These are phyloP conservation scores for Brachypodium distachyon DNA, from an alignment of 202 grass and related monocot genomes.

Conservation along the genomic window DNA sequence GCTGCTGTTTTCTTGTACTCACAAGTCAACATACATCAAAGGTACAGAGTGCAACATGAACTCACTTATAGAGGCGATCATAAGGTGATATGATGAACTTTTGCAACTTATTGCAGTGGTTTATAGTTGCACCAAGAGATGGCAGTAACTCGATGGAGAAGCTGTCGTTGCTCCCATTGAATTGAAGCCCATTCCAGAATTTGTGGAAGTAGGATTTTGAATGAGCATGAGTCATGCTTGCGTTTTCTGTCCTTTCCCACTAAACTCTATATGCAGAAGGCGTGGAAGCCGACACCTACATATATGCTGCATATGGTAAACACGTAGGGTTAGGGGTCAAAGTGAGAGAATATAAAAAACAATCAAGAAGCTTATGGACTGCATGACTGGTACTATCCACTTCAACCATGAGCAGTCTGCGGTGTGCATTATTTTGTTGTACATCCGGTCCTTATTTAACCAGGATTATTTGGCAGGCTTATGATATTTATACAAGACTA, in stretches of 20 bases:
- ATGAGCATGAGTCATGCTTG: slow-evolving; percentile 39
- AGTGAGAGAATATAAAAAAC: slow-evolving; percentile 26
- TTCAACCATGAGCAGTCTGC: slow-evolving; percentile 18
- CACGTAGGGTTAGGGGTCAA: slow-evolving; percentile 17
- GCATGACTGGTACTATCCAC: neutral
- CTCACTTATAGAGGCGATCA: slow-evolving; percentile 56
- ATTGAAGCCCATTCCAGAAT: slow-evolving; percentile 35
- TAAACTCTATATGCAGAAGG: slow-evolving; percentile 23
- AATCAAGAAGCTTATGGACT: slow-evolving; percentile 22
- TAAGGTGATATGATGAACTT: slow-evolving; percentile 62
- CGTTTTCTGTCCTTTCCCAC: slow-evolving; percentile 16
- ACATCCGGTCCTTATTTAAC: neutral
- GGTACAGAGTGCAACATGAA: neutral
- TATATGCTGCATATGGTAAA: slow-evolving; percentile 28
- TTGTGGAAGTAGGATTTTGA: slow-evolving; percentile 31
- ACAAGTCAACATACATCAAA: neutral
- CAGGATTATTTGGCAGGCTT: neutral
- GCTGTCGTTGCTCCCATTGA: slow-evolving; percentile 21
- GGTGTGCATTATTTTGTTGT: slow-evolving; percentile 29
- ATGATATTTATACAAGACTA: neutral
- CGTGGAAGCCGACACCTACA: slow-evolving; percentile 9
- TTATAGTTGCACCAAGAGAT: slow-evolving; percentile 60
- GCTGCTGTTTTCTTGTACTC: neutral
- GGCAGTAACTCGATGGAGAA: slow-evolving; percentile 54
- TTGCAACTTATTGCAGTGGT: slow-evolving; percentile 50